Evolutionary conservation across 495 filamentous ascomycete genomes (phyloP).

Genomic region (Delitschia confertaspora): DNA sequence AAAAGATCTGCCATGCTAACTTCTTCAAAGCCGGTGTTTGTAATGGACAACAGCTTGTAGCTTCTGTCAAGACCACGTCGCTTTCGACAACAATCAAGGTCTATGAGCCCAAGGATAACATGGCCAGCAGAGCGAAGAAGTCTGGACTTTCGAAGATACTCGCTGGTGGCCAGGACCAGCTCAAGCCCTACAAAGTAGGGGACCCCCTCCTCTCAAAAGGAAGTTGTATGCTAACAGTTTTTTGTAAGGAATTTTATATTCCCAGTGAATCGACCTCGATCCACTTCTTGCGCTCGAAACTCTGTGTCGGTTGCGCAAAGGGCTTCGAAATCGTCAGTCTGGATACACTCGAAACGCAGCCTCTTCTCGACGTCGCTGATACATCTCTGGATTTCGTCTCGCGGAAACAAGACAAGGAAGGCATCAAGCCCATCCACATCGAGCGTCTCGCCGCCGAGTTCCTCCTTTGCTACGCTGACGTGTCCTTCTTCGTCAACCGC

Average conservation of each 20-base stretch:
- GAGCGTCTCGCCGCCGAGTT: constrained; percentile 95
- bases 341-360: constrained; percentile 95
- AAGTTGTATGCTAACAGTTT: no score
- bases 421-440: constrained; percentile 93
- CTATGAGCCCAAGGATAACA: constrained; percentile 87
- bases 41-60: constrained; percentile 86
- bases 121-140: constrained; percentile 80
- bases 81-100: constrained; percentile 94
- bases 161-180: constrained; percentile 80
- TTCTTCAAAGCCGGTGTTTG: constrained; percentile 98
- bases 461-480: constrained; percentile 94
- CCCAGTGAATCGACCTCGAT: constrained; percentile 93
- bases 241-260: constrained; percentile 80
- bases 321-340: constrained; percentile 97
- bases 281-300: constrained; percentile 91
- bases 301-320: constrained; percentile 89
- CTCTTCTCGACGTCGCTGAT: constrained; percentile 93
- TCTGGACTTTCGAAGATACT: constrained; percentile 93
- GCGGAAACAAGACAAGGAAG: constrained; percentile 85
- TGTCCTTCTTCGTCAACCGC: constrained; percentile 97
- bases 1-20: constrained; percentile 95
- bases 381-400: constrained; percentile 96
- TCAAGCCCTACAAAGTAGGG: constrained; percentile 82
- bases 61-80: constrained; percentile 83
- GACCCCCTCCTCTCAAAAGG: constrained; percentile 2